Evolutionary conservation across 2,329 filamentous ascomycete genomes (phyloP).

Genomic region (Colletotrichum eleusines): DNA sequence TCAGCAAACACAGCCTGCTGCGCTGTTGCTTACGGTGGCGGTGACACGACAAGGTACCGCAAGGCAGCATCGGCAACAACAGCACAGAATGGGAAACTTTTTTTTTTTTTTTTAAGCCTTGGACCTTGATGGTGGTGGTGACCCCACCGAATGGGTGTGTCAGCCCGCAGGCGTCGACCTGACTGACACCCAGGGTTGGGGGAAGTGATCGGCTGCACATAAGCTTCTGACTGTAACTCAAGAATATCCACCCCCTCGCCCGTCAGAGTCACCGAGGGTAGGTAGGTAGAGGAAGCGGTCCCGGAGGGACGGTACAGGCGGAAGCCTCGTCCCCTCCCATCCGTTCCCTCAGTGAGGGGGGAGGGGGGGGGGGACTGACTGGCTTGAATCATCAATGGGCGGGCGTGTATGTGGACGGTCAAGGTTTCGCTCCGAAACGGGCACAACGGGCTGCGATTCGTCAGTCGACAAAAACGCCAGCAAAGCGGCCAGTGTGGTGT

Average conservation of each 20-base stretch:
- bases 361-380: no score
- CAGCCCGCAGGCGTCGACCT: constrained; percentile 12
- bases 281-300: background rate
- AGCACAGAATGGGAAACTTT: background rate
- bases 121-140: background rate
- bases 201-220: background rate
- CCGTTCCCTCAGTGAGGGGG: no score
- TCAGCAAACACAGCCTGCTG: constrained; percentile 24
- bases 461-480: no score
- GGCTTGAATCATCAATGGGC: background rate
- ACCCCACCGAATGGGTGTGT: background rate
- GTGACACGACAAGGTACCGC: constrained; percentile 24
- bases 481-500: background rate
- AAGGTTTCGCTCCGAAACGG: background rate
- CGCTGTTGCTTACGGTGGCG: constrained; percentile 33
- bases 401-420: background rate
- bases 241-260: background rate
- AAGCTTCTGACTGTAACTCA: constrained; percentile 19
- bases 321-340: background rate
- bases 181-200: background rate
- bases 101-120: background rate
- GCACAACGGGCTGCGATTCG: background rate
- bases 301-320: constrained; percentile 1
- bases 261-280: background rate
- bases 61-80: constrained; percentile 9